Evolutionary conservation across 768 basidiomycete species (phyloP).

Genomic region (Russula sp.): DNA sequence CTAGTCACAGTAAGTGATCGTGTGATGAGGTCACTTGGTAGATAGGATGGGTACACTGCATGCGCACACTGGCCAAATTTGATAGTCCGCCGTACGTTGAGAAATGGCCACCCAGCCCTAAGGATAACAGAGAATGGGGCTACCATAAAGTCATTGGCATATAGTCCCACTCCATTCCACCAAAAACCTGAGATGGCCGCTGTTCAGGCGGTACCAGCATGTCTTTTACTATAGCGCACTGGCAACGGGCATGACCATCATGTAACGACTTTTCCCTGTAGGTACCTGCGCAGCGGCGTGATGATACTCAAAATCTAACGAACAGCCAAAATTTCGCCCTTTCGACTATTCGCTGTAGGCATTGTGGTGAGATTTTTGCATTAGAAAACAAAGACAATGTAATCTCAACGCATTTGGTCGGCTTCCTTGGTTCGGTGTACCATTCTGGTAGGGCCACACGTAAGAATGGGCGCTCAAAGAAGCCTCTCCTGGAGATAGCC

Average conservation of each 20-base stretch:
- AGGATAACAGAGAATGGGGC: neutral
- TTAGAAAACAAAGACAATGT: neutral
- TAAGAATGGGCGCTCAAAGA: neutral
- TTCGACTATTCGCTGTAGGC: neutral
- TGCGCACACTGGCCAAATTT: neutral
- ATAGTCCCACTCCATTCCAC: too few species aligned
- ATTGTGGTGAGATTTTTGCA: neutral
- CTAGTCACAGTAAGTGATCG: neutral
- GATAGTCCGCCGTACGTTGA: neutral
- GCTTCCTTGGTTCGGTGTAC: neutral
- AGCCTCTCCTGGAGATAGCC: neutral
- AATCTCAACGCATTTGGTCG: neutral
- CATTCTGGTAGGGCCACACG: constrained; percentile 1
- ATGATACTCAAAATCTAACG: neutral
- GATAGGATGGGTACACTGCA: neutral
- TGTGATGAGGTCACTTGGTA: neutral
- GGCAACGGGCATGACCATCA: too few species aligned
- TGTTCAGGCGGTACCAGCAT: too few species aligned
- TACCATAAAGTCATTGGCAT: too few species aligned
- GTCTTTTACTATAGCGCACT: too few species aligned
- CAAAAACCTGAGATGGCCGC: too few species aligned
- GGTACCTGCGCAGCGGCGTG: neutral
- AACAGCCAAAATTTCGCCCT: neutral
- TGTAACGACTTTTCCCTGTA: too few species aligned
- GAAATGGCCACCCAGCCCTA: neutral